A percentile compares a stretch with the other conserved stretches of the same genome.
phyloP scores from a whole-genome alignment of 1,284 basidiomycete species.

The Coriolopsis trogii region DNA sequence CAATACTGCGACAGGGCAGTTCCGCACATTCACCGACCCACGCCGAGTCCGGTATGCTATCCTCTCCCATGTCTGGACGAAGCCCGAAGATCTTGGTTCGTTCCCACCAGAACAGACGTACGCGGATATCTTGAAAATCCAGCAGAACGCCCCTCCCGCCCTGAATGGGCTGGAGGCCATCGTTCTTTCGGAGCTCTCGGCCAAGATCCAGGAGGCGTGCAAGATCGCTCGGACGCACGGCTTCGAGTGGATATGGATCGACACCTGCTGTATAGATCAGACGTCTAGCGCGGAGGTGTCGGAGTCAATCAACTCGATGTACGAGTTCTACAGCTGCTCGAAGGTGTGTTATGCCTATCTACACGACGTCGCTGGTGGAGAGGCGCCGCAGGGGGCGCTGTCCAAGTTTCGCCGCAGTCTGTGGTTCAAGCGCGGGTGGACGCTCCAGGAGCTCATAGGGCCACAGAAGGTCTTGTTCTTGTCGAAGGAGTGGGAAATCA shows the following conservation, averaged over 20 bases:
- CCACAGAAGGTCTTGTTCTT: background rate
- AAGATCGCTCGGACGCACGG: background rate
- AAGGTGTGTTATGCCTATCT: conserved; percentile 1
- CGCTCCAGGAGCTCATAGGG: background rate
- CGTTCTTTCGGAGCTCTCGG: background rate
- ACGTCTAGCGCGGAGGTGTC: background rate
- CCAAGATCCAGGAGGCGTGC: background rate
- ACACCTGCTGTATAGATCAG: conserved; percentile 2
- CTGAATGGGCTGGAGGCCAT: background rate
- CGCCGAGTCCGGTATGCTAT: conserved; percentile 1
- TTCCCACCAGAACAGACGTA: conserved; percentile 1
- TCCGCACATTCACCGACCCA: background rate
- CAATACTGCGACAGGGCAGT: background rate
- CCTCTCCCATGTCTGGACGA: conserved; percentile 7
- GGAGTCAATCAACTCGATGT: conserved; percentile 3
- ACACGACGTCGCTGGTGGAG: background rate
- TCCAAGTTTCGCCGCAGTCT: background rate
- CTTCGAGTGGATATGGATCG: background rate
- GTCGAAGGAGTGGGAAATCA: background rate
- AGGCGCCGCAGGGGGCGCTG: background rate
- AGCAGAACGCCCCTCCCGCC: background rate
- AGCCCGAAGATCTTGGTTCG: background rate
- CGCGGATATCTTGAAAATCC: background rate
- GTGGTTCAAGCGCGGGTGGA: conserved; percentile 1
- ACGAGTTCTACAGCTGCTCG: background rate